phyloP scores from a whole-genome alignment of 257 asterid species.

The Ehretia macrophylla region DNA sequence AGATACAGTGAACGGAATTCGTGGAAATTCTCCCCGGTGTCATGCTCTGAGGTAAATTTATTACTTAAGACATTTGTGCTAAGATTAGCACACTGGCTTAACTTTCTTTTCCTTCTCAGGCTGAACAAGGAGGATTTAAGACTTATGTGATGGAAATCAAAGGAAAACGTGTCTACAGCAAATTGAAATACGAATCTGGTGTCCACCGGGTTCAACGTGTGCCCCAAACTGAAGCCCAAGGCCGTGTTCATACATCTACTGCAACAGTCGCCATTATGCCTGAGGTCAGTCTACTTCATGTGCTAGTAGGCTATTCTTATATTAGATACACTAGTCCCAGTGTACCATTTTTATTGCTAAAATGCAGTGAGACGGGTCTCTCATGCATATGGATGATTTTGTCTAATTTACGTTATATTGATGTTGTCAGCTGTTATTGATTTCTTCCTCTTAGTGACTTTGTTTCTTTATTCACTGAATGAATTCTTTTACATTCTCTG shows the following conservation, averaged over 20 bases:
- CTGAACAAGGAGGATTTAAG: conserved; percentile 87
- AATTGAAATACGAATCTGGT: conserved; percentile 95
- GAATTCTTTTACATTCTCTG: not conserved
- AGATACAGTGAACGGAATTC: conserved; percentile 76
- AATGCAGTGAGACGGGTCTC: not conserved
- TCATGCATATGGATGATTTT: not conserved
- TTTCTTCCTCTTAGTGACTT: not conserved
- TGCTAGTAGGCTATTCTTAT: conserved; percentile 5
- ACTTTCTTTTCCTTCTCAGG: conserved; percentile 36
- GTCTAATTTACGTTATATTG: not conserved
- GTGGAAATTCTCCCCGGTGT: conserved; percentile 63
- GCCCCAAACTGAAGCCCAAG: conserved; percentile 97
- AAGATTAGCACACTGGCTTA: conserved; percentile 22
- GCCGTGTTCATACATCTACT: conserved; percentile 97
- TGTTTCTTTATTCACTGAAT: conserved; percentile 9
- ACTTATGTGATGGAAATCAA: conserved; percentile 92
- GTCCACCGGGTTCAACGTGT: conserved; percentile 99
- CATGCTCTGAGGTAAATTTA: conserved; percentile 80
- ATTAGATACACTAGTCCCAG: not conserved
- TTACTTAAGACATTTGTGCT: conserved; percentile 7
- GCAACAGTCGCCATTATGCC: conserved; percentile 99
- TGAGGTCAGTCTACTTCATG: conserved; percentile 49
- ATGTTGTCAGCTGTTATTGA: not conserved
- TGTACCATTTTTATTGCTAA: not conserved
- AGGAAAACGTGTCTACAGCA: conserved; percentile 89